A percentile compares a stretch with the other conserved stretches of the same genome.
Evolutionary conservation across 75 land plant species (phyloP).

Genomic region (Sequoia sempervirens): DNA sequence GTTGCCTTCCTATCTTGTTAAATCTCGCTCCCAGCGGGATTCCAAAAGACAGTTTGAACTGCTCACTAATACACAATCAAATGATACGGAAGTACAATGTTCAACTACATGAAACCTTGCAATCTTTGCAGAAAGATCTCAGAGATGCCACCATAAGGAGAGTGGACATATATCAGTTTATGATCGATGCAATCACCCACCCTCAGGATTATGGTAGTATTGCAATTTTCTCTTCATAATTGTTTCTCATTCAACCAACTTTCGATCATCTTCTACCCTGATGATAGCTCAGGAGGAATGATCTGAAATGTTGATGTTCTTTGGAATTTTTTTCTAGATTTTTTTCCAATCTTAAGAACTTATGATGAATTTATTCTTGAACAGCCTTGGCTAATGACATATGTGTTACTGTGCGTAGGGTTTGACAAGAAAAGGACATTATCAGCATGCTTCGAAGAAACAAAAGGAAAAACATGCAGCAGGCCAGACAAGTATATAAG

Average conservation of each 20-base stretch:
- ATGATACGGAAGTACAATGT: background rate
- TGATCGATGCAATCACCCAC: background rate
- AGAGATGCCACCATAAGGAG: background rate
- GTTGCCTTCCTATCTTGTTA: background rate
- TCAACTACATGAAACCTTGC: background rate
- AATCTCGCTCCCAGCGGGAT: background rate
- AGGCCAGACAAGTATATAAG: conserved; percentile 1
- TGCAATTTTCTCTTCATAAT: background rate
- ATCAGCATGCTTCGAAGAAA: background rate
- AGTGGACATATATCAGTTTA: background rate
- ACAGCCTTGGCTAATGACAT: background rate
- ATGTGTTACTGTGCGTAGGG: background rate
- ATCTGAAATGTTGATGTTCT: background rate
- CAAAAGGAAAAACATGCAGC: background rate
- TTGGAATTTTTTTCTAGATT: too few species aligned
- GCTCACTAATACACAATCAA: background rate
- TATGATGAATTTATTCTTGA: background rate
- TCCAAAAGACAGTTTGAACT: background rate
- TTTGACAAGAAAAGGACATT: background rate
- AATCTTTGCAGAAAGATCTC: background rate
- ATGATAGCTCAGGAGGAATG: background rate
- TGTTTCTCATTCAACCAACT: background rate
- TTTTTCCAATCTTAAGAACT: too few species aligned
- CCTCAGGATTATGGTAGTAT: background rate
- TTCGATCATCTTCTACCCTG: background rate